Base-by-base conservation (phyloP, 495 filamentous ascomycete genomes). In the Polyplosphaeria fusca region DNA sequence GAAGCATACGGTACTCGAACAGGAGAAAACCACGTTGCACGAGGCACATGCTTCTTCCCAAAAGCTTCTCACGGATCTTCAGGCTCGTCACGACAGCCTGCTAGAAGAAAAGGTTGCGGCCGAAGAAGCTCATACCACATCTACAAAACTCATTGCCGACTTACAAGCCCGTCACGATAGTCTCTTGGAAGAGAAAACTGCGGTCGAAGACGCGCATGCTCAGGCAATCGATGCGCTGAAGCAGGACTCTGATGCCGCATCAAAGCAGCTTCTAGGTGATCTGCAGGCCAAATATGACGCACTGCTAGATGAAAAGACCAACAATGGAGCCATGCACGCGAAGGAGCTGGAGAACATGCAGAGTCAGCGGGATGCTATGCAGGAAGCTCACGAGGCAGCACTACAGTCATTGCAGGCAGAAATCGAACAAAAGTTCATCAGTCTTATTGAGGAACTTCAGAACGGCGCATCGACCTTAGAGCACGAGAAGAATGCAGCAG, bases 161-260 rank as follows among this genome's bases (percentile, higher is more conserved):
- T 49, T 60, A 2, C 57, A 60, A 32, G 57, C 41, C 18, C 49
- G 50, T 3, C 42, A 48, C 16, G 48, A 60, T 27, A 48, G 23
- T 35, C 49, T 60, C 16, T 18, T 53, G 28, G 18, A 49, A 32
- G 57, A 60, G 26, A 60, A 60, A 35, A 42, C 32, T 18, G 40
- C 62, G 43, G 61, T 55, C n/a, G 54, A 63, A 45, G 60, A 63
- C 22, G 54, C 47, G 3, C 60, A 63, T 25, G 50, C 9, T 22
- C 48, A 48, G 44, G 60, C 61, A 1, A 48, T 59, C 50, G 55
- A 60, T 9, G 39, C 56, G 32, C 19, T 64, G 22, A 51, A 61
- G 35, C 14, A 41, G 13, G 62, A 65, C 32, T 57, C 56, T 9
- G 47, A 59, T 3, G 22, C 47, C 24, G 24, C 48, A 22, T 59